A percentile compares a stretch with the other conserved stretches of the same genome.
Conservation (phyloP, 495 filamentous ascomycete genomes). For the Neurospora discreta region DNA sequence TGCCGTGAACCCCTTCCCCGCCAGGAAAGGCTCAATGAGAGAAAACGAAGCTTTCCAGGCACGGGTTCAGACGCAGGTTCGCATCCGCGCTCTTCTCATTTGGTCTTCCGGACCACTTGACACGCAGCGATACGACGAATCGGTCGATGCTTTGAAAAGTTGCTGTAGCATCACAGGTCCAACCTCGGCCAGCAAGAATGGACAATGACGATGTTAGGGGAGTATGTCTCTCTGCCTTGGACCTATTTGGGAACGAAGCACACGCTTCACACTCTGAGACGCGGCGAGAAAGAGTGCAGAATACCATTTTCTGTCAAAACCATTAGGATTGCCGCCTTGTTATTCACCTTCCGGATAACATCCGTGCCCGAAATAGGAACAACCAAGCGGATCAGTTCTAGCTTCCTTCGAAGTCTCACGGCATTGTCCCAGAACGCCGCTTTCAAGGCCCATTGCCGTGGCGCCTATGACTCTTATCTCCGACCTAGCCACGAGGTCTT, state of each 20-base stretch:
- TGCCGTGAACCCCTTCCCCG: slow-evolving; percentile 11
- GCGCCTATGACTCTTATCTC: not conserved
- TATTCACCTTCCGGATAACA: not conserved
- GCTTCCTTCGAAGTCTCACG: not conserved
- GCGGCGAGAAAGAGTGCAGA: not conserved
- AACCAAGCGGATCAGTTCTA: not conserved
- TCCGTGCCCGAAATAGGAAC: not conserved
- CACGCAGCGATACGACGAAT: slow-evolving; percentile 50
- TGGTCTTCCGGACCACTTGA: slow-evolving; percentile 55
- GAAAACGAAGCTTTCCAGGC: not conserved
- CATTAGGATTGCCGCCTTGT: not conserved
- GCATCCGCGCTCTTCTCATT: slow-evolving; percentile 54
- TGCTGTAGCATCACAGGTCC: not conserved
- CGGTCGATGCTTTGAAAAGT: slow-evolving; percentile 12
- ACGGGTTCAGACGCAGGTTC: slow-evolving; percentile 13
- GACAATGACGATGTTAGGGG: not conserved
- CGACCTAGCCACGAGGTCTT: not conserved
- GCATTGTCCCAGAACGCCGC: not conserved
- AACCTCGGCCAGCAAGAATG: not conserved
- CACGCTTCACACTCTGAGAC: not conserved
- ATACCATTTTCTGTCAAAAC: not conserved
- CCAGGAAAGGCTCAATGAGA: not conserved
- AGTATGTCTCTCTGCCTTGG: not conserved
- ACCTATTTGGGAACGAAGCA: not conserved
- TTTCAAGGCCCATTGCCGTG: not conserved